Percentiles rank a stretch among this genome's conserved stretches.
These are phyloP conservation scores for Sphagnurus paluster DNA, from an alignment of 1,284 basidiomycete genomes.

Conservation along the genomic window DNA sequence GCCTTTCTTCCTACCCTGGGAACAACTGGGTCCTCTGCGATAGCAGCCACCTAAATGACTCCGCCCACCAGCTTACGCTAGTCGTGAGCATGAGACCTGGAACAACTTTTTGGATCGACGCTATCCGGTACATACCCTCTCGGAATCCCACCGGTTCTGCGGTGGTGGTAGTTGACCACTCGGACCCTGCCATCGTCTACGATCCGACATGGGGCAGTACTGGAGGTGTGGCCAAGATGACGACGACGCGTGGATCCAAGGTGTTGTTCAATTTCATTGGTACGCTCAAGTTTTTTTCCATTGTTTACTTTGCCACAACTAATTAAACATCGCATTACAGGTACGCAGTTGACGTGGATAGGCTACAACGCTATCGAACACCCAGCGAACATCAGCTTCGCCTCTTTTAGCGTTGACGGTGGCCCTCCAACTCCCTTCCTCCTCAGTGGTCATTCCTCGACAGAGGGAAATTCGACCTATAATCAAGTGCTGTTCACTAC, in stretches of 20 bases:
- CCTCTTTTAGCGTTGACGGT: slow-evolving; percentile 11
- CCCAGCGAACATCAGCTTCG: slow-evolving; percentile 1
- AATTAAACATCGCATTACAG: background rate
- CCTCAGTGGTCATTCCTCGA: slow-evolving; percentile 5
- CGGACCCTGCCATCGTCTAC: slow-evolving; percentile 20
- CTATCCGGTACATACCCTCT: slow-evolving; percentile 26
- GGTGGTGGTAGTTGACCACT: slow-evolving; percentile 16
- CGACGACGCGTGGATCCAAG: slow-evolving; percentile 14
- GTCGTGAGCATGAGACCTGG: slow-evolving; percentile 16
- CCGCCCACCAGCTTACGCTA: slow-evolving; percentile 22
- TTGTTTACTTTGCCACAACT: background rate
- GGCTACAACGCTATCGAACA: slow-evolving; percentile 4
- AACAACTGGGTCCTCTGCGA: slow-evolving; percentile 23
- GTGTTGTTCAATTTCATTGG: slow-evolving; percentile 24
- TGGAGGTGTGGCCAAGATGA: slow-evolving; percentile 17
- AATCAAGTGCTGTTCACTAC: slow-evolving; percentile 15
- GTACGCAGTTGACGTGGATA: slow-evolving; percentile 12
- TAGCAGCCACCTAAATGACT: slow-evolving; percentile 9
- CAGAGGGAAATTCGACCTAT: background rate
- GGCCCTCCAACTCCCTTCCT: slow-evolving; percentile 4
- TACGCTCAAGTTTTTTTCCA: background rate
- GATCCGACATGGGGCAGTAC: slow-evolving; percentile 19
- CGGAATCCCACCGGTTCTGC: slow-evolving; percentile 13
- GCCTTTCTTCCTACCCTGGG: slow-evolving; percentile 7
- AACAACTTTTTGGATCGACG: slow-evolving; percentile 28